Evolutionary conservation across 768 basidiomycete species (phyloP).

Genomic region (Cytidiella melzeri): DNA sequence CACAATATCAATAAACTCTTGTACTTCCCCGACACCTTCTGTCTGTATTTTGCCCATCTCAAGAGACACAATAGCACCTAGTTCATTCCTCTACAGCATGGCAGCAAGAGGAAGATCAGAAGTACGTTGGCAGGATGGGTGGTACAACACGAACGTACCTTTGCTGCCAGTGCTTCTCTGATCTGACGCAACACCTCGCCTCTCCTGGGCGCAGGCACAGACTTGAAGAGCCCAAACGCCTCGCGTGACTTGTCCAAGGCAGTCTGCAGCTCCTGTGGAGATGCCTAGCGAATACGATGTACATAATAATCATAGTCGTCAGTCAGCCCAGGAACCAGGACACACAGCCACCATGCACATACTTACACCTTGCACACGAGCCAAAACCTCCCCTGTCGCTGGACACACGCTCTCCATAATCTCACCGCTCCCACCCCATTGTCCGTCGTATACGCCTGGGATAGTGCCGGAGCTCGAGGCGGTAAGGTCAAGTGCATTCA

Average conservation of each 20-base stretch:
- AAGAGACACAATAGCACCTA: constrained; percentile 79
- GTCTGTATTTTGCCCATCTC: constrained; percentile 91
- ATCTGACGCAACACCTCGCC: constrained; percentile 89
- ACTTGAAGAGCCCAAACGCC: constrained; percentile 66
- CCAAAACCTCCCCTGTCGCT: constrained; percentile 81
- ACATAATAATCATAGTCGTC: too few species aligned
- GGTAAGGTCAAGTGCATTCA: constrained; percentile 58
- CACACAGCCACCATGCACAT: background rate
- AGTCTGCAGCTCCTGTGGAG: constrained; percentile 63
- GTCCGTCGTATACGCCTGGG: constrained; percentile 75
- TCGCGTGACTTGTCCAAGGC: constrained; percentile 66
- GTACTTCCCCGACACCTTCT: constrained; percentile 90
- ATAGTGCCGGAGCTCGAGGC: constrained; percentile 41
- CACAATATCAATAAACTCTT: constrained; percentile 93
- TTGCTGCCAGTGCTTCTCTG: constrained; percentile 69
- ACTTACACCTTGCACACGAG: constrained; percentile 63
- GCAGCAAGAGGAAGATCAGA: background rate
- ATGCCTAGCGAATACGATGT: too few species aligned
- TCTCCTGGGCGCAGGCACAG: constrained; percentile 78
- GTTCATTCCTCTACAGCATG: constrained; percentile 52
- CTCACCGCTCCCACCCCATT: constrained; percentile 75
- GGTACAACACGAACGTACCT: constrained; percentile 40
- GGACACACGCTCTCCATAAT: constrained; percentile 70
- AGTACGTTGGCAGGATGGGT: too few species aligned
- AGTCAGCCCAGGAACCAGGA: background rate